These are phyloP conservation scores for Coemansia sp. DNA, from an alignment of 192 early-diverging fungal species.

Conservation along the genomic window DNA sequence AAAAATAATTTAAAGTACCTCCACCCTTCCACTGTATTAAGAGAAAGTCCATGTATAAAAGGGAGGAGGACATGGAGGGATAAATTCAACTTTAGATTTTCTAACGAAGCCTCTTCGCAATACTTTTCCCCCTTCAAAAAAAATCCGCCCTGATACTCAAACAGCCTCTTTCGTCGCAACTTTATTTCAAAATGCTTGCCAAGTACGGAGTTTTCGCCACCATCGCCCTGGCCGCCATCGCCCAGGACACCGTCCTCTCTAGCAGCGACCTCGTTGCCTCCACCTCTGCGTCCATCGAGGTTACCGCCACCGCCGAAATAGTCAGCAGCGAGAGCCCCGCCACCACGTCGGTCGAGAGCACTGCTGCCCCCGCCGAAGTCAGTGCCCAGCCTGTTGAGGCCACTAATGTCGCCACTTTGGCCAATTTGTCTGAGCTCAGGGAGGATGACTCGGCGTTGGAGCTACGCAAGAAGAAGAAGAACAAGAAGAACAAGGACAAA, in stretches of 20 bases:
- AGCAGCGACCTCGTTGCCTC: neutral
- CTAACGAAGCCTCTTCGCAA: neutral
- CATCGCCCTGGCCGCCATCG: neutral
- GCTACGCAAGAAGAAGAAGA: neutral
- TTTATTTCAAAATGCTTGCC: neutral
- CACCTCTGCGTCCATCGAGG: neutral
- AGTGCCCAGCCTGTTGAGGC: neutral
- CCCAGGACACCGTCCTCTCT: neutral
- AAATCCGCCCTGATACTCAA: too few relatives aligned
- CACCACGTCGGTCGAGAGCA: neutral
- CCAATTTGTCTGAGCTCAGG: neutral
- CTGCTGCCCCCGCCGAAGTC: neutral
- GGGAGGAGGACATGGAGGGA: neutral
- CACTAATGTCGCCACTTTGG: neutral
- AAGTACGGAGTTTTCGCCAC: constrained; percentile 7
- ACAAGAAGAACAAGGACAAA: neutral
- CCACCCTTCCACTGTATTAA: too few relatives aligned
- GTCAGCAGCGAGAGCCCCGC: neutral
- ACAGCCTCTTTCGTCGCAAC: neutral
- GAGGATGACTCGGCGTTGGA: neutral
- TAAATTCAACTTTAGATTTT: neutral
- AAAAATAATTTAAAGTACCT: neutral
- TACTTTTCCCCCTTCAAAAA: neutral
- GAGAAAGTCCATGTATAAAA: neutral
- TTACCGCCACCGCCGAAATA: neutral